Conservation (phyloP, 441 rosid genomes). For the Corymbia citriodora region DNA sequence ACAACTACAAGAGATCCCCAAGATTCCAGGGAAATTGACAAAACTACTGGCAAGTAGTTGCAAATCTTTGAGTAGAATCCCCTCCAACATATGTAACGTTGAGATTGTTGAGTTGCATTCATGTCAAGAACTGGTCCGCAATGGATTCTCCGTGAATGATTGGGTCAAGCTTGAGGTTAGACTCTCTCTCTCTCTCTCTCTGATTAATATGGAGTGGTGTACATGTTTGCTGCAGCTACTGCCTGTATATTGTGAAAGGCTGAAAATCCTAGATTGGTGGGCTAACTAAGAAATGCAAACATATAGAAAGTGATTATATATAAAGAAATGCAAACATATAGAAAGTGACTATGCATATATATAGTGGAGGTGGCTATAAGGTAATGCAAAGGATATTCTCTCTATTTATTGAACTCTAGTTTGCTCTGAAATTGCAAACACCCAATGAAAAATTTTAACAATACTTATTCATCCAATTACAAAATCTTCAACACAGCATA, state of each 20-base stretch:
- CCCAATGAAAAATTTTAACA: no score
- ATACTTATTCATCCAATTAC: no score
- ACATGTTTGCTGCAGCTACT: neutral
- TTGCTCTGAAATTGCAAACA: no score
- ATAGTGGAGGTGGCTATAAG: no score
- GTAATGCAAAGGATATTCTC: no score
- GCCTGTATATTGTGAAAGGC: neutral
- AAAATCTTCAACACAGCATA: no score
- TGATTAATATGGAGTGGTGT: neutral
- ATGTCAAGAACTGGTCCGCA: neutral
- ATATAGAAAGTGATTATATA: no score
- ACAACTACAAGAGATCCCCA: neutral
- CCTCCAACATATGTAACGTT: neutral
- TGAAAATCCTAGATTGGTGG: no score
- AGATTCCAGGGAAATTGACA: neutral
- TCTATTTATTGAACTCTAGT: no score
- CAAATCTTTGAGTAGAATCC: neutral
- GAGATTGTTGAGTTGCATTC: fast-evolving
- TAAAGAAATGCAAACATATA: no score
- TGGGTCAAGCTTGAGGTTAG: neutral
- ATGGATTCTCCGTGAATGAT: neutral
- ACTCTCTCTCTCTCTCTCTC: neutral
- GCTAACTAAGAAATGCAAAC: no score
- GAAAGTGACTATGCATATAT: no score
- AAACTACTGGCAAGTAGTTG: fast-evolving